These are phyloP conservation scores for Psilocybe azurescens DNA, from an alignment of 768 basidiomycete species.

Conservation along the genomic window DNA sequence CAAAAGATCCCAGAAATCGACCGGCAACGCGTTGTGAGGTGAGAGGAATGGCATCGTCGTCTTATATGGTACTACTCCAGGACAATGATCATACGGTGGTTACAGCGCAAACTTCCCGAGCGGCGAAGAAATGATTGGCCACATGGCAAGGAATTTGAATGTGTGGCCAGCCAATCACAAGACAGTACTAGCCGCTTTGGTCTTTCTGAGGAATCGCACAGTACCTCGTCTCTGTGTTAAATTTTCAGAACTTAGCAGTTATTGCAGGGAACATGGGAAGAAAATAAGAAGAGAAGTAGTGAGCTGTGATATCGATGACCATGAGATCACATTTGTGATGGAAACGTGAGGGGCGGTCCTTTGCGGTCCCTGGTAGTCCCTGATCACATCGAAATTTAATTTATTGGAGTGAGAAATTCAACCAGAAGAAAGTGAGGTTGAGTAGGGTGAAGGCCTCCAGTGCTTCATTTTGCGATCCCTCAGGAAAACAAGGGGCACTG, in stretches of 20 bases:
- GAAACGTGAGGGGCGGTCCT: not conserved
- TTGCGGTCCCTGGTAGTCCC: not conserved
- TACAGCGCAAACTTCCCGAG: not conserved
- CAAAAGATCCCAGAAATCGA: constrained; percentile 43
- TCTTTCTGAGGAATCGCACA: not conserved
- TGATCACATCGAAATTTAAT: not conserved
- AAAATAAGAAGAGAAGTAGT: not conserved
- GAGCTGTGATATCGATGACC: not conserved
- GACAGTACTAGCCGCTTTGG: not conserved
- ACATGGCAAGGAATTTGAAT: not conserved
- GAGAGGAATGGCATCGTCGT: constrained; percentile 38
- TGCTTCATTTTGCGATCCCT: no score
- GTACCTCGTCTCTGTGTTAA: not conserved
- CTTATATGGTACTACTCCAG: constrained; percentile 1
- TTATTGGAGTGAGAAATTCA: not conserved
- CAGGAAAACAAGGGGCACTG: not conserved
- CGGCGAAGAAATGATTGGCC: constrained; percentile 3
- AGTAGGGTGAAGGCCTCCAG: no score
- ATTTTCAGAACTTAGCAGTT: not conserved
- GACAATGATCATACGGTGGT: not conserved
- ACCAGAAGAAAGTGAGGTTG: not conserved
- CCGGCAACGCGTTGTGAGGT: constrained; percentile 38
- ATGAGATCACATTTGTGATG: not conserved
- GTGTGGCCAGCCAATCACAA: not conserved
- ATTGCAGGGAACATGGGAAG: not conserved